Evolutionary conservation across 1,139 yeast genomes (phyloP), one percentile per base, ranked within the genome.

Genomic region (Kluyveromyces sp.): DNA sequence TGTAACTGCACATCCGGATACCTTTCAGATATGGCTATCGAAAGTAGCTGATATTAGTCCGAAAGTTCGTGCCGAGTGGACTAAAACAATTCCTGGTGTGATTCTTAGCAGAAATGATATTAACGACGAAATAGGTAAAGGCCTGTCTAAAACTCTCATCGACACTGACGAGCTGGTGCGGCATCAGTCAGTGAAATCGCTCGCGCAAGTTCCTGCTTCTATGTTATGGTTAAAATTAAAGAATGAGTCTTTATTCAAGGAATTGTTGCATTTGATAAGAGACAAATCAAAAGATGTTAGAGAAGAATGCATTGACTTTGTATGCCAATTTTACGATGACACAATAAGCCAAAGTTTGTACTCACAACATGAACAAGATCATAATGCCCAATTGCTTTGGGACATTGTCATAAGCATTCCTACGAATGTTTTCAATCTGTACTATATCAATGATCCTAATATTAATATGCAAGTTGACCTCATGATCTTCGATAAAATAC

Each of bases 81-180:
- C 78, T 0, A 77, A 76, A 42, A 75, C 78, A 39, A 61, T 79
- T 1, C 69, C 75, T 2, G 60, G 60, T 3, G 67, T 78, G 15
- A 51, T 82, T 2, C 65, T 70, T 2, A 52, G 65, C 2, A 66
- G 78, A 48, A 58, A 67, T 15, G 94, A 83, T 47, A 65, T 75
- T 2, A 57, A 66, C 3, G 50, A 57, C 0, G 83, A 82, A 33
- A 63, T 86, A 7, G 66, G 76, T 3, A 72, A 70, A 44, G 86
- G 88, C 0, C 58, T 86, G 16, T 67, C 78, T 29, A 82, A 82
- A 53, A 78, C 92, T 34, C 67, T 88, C 19, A 70, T 83, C 36
- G 96, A 89, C 61, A 68, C 80, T 0, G 89, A 85, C 54, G 94
- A 83, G 48, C 73, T 70, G 40, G 95, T 86, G 1, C 71, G 96